Evolutionary conservation across 176 grass and related monocot genomes (phyloP).

Genomic region (Luzula sylvatica): DNA sequence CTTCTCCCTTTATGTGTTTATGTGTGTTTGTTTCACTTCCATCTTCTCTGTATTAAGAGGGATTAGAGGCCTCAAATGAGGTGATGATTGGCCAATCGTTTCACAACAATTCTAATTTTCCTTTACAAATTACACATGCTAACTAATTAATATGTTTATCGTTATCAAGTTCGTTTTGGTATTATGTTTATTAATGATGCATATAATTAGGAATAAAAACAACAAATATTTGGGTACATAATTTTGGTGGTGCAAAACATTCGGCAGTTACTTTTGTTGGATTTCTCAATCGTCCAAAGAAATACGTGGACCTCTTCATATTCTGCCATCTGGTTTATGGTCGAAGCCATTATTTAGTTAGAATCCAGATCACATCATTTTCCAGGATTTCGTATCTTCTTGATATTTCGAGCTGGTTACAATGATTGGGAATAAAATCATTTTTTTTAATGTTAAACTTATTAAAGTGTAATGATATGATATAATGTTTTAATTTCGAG

Average conservation of each 20-base stretch:
- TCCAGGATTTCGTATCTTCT: not conserved
- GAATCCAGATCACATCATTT: not conserved
- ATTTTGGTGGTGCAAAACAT: too few relatives aligned
- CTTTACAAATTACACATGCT: too few relatives aligned
- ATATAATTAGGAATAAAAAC: too few relatives aligned
- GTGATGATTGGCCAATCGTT: not conserved
- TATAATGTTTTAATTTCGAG: too few relatives aligned
- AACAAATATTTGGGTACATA: too few relatives aligned
- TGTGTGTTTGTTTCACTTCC: not conserved
- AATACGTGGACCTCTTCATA: conserved; percentile 13
- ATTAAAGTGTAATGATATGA: too few relatives aligned
- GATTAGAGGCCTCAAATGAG: conserved; percentile 2
- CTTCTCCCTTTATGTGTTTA: not conserved
- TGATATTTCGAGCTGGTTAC: too few relatives aligned
- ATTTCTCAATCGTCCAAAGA: not conserved
- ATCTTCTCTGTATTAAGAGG: conserved; percentile 1
- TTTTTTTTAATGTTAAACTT: too few relatives aligned
- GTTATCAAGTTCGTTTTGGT: too few relatives aligned
- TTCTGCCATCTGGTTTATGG: conserved; percentile 9
- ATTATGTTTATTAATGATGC: too few relatives aligned
- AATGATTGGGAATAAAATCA: too few relatives aligned
- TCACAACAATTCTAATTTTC: not conserved
- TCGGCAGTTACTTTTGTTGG: conserved; percentile 5
- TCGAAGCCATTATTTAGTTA: conserved; percentile 1
- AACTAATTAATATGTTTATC: too few relatives aligned